Conservation (phyloP, 805 yeast genomes). For the Spathaspora gorwiae region DNA sequence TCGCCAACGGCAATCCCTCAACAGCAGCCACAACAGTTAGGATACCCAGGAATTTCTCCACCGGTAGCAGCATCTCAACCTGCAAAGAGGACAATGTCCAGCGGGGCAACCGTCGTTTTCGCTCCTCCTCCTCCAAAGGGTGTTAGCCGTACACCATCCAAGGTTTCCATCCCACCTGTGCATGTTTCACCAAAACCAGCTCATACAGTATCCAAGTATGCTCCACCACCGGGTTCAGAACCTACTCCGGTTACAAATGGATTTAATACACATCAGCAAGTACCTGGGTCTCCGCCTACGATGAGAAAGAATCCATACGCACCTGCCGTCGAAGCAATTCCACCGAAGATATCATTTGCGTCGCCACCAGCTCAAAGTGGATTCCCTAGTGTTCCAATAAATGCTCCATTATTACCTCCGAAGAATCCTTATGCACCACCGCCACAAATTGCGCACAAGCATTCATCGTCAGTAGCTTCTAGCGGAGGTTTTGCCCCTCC, state of each 20-base stretch:
- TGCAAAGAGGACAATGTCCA: constrained; percentile 6
- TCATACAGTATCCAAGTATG: constrained; percentile 26
- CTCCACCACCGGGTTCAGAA: constrained; percentile 22
- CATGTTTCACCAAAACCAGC: constrained; percentile 15
- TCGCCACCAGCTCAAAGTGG: constrained; percentile 11
- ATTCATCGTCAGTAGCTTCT: neutral
- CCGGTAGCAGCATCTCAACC: constrained; percentile 16
- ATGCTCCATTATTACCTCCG: constrained; percentile 27
- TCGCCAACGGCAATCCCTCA: constrained; percentile 19
- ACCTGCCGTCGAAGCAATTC: constrained; percentile 10
- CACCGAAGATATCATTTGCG: constrained; percentile 15
- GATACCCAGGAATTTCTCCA: constrained; percentile 12
- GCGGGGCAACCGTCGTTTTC: neutral
- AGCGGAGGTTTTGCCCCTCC: constrained; percentile 11
- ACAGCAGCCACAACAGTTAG: constrained; percentile 4
- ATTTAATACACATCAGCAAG: constrained; percentile 12
- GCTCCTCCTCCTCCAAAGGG: constrained; percentile 27
- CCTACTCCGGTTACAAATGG: constrained; percentile 12
- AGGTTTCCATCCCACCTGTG: constrained; percentile 12
- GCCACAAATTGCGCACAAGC: neutral
- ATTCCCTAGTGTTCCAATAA: neutral
- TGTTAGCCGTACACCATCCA: constrained; percentile 20
- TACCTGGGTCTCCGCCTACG: constrained; percentile 2
- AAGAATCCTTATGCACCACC: constrained; percentile 27
- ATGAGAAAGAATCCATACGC: constrained; percentile 10